phyloP scores from a whole-genome alignment of 148 eudicot genomes.

The Chenopodium quinoa region DNA sequence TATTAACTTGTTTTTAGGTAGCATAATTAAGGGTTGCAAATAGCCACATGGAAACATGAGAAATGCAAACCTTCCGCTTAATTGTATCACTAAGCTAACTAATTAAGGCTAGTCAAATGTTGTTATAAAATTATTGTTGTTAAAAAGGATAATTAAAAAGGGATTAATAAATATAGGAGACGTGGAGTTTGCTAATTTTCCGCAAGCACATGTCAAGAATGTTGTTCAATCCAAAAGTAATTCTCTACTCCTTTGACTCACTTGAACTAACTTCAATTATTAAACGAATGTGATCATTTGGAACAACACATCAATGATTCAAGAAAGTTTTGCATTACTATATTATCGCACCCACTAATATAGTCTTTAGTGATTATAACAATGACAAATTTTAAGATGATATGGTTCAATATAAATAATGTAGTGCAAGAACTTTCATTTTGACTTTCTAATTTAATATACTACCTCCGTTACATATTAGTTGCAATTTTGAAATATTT shows the following conservation, averaged over 20 bases:
- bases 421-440: not conserved
- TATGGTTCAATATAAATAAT: too few relatives aligned
- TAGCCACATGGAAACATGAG: conserved; percentile 26
- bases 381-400: not conserved
- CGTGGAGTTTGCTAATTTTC: conserved; percentile 13
- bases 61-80: not conserved
- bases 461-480: too few relatives aligned
- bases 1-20: not conserved
- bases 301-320: conserved; percentile 10
- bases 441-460: not conserved
- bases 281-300: not conserved
- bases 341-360: not conserved
- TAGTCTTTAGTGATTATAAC: not conserved
- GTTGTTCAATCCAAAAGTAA: conserved; percentile 14
- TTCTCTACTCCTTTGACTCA: conserved; percentile 16
- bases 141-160: not conserved
- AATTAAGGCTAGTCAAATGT: not conserved
- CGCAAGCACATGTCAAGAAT: conserved; percentile 24
- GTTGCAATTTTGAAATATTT: too few relatives aligned
- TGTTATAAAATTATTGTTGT: not conserved
- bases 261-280: conserved; percentile 16
- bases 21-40: conserved; percentile 5
- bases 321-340: not conserved
- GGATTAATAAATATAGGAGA: not conserved
- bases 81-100: not conserved